Conservation (phyloP, 108 stramenopile genomes). For the Aurantiochytrium sp. region DNA sequence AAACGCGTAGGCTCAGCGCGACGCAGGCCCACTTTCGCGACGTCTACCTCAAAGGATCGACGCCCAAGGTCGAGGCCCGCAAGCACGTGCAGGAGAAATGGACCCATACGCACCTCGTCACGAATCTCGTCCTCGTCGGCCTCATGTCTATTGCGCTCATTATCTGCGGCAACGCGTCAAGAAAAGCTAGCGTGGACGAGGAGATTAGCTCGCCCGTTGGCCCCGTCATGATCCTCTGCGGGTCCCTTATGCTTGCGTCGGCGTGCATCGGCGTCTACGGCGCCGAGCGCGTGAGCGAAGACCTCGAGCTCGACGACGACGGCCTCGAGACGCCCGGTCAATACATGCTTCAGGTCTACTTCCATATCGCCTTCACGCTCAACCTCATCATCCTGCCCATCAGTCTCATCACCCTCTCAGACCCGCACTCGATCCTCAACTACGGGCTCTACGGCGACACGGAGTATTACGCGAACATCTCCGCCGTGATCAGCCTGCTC, state of each 20-base stretch:
- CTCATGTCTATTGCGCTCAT: neutral
- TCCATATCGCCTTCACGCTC: neutral
- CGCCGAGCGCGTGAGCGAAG: neutral
- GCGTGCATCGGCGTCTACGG: neutral
- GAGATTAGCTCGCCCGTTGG: neutral
- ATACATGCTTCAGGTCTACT: neutral
- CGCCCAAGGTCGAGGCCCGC: neutral
- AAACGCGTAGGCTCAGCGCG: neutral
- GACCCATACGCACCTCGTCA: neutral
- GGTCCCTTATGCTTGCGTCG: neutral
- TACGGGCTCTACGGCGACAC: neutral
- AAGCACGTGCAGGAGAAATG: neutral
- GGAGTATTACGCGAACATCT: neutral
- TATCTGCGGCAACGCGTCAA: neutral
- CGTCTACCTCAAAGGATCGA: neutral
- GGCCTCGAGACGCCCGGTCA: neutral
- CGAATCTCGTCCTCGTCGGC: neutral
- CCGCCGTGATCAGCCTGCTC: neutral
- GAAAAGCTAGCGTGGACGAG: neutral
- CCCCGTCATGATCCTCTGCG: neutral
- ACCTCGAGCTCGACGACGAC: neutral
- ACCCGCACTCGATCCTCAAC: neutral
- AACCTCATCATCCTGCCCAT: neutral
- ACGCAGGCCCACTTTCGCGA: neutral
- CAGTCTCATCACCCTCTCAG: neutral